These are phyloP conservation scores for Dillenia turbinata DNA, from an alignment of 164 flowering plant species.

Conservation along the genomic window DNA sequence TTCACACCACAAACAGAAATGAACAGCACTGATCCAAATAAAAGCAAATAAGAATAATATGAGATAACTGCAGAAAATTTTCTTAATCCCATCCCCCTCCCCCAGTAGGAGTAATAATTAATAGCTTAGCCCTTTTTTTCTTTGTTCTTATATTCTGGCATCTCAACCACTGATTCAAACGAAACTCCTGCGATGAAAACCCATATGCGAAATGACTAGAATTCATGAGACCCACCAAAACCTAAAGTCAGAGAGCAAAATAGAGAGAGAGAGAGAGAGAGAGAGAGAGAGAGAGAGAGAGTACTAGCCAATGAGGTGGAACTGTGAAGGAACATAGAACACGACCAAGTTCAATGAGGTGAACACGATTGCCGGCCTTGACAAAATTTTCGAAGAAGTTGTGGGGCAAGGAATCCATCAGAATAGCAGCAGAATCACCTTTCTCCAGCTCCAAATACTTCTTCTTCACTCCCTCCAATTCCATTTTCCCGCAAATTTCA, in stretches of 20 bases:
- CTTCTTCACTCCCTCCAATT: not conserved
- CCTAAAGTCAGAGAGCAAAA: constrained; percentile 24
- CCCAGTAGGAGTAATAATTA: no score
- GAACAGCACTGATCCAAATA: no score
- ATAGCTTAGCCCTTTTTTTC: no score
- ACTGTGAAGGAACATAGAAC: constrained; percentile 63
- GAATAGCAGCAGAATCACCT: constrained; percentile 10
- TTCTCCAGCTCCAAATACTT: constrained; percentile 58
- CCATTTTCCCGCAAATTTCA: no score
- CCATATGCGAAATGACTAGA: constrained; percentile 45
- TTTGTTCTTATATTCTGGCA: no score
- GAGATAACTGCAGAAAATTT: no score
- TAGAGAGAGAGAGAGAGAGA: not conserved
- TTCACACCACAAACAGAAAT: no score
- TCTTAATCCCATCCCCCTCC: no score
- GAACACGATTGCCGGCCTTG: constrained; percentile 42
- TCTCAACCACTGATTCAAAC: constrained; percentile 52
- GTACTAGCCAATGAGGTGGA: constrained; percentile 57
- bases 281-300: not conserved
- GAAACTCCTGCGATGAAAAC: constrained; percentile 45
- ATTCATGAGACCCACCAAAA: constrained; percentile 51
- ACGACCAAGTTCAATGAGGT: constrained; percentile 62
- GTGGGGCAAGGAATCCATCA: constrained; percentile 32
- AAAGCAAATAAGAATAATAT: no score
- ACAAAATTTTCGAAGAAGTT: constrained; percentile 49